Evolutionary conservation across 306 rosid genomes (phyloP), one percentile per base, ranked within the genome.

Genomic region (Rubus idaeus): DNA sequence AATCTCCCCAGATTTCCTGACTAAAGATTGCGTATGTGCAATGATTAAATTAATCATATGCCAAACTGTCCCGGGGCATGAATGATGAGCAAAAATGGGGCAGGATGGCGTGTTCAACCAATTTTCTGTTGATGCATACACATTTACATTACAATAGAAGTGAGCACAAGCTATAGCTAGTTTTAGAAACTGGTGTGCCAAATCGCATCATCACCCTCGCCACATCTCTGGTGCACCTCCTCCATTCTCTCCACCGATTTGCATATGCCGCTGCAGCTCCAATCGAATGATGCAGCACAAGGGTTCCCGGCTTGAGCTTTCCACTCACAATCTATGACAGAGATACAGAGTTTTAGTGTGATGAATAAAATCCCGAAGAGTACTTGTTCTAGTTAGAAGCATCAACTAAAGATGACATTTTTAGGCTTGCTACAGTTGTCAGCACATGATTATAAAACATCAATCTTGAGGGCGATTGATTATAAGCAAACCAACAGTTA

Each of bases 221-320:
- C 88, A 45, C 91, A 88, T 37, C 83, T 80, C 74, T 83, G 86
- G 69, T 88, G 89, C 60, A 88, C 86, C 82, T 86, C 89, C 35
- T 79, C 89, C 91, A 88, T 88, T 69, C 89, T 85, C 83, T 88
- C 91, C 66, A 86, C 91, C 18, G 88, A 88, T 81, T 88, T 88
- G 86, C 91, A 88, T 8, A 88, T 77, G 79, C 91, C 91, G 21
- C 91, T 88, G 83, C 91, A 88, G 70, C 85, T 85, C 91, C 91
- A 88, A 69, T 88, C 89, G 60, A 88, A 88, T 17, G 91, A 88
- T 3, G 91, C 91, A 30, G 78, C 86, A 70, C 91, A 88, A 0
- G 89, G 88, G 45, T 88, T 88, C 39, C 89, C 89, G 1, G 91
- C 91, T 79, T 88, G 82, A 66, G 88, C 88, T 77, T 88, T 88